Percentiles rank a stretch among this genome's conserved stretches.
Evolutionary conservation across 129 eudicot species (phyloP).

Genomic region (Erigeron canadensis): DNA sequence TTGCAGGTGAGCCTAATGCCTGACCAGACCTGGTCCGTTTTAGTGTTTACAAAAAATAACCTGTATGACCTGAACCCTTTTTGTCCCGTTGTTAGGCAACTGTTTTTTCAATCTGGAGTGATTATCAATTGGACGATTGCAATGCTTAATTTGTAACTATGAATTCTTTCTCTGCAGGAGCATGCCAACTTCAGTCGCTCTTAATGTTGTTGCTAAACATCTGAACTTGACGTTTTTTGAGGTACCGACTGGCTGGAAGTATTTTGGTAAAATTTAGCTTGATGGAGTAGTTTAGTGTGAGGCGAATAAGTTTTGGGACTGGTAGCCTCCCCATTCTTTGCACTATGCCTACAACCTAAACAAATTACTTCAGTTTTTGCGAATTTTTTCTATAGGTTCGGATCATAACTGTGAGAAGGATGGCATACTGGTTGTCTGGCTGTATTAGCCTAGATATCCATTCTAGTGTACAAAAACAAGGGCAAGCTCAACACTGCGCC

Average conservation of each 20-base stretch:
- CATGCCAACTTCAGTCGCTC: conserved; percentile 98
- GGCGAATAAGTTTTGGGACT: conserved; percentile 98
- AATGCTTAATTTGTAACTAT: conserved; percentile 4
- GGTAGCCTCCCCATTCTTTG: conserved; percentile 38
- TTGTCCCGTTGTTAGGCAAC: no score
- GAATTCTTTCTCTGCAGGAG: conserved; percentile 56
- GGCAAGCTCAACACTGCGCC: conserved; percentile 75
- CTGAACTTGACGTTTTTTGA: conserved; percentile 60
- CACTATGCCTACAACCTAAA: neutral
- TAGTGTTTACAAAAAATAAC: neutral
- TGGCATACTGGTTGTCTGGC: conserved; percentile 97
- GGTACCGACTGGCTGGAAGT: conserved; percentile 99
- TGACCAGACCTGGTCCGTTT: neutral
- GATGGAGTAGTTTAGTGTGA: conserved; percentile 78
- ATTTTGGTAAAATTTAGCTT: conserved; percentile 68
- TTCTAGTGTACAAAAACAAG: conserved; percentile 73
- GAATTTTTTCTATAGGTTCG: conserved; percentile 42
- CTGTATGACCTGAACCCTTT: neutral
- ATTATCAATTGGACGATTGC: no score
- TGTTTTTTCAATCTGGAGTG: no score
- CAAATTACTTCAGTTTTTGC: neutral
- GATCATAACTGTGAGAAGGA: conserved; percentile 89
- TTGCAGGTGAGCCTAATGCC: neutral
- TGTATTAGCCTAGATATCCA: conserved; percentile 82
- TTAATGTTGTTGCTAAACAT: conserved; percentile 80